Base-by-base conservation (phyloP, 2,329 filamentous ascomycete genomes). In the Periconia digitata region DNA sequence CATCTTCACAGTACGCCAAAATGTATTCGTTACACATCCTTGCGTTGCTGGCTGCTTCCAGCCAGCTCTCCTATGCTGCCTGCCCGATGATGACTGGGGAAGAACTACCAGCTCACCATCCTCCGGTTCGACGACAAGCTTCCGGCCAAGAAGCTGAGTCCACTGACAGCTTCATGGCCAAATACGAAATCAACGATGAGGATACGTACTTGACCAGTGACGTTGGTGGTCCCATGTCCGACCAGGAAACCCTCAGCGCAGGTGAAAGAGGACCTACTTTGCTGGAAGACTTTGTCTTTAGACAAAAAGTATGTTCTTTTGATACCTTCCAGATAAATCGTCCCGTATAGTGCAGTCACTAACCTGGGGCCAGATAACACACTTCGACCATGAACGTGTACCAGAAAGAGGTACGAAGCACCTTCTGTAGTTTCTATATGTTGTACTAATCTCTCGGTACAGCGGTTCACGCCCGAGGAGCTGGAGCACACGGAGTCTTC, bases 241-340 rank as follows among this genome's bases (percentile, higher is more conserved):
- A 90, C 23, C 84, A 87, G 60, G 75, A 79, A 53, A 87, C 83
- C 58, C 71, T 90, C 32, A 85, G 78, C 58, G 85, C 80, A n/a
- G 87, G 87, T 2, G 76, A 80, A 7, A 76, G 85, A 38, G 87
- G 87, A 1, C 80, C 86, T 1, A 85, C 84, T 1, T 72, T 90
- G 17, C 72, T 90, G 0, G 87, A 90, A 60, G 87, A 90, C 63
- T 88, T 86, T 43, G 84, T 86, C 54, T 85, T 87, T 63, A 79
- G 86, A 24, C 85, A 90, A 60, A 89, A 87, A 73, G 64, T 66
- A 20, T 58, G 46, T 38, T 3, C 41, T 51, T 53, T 23, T 58
- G 55, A 20, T 46, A 32, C 4, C 27, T 32, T 32, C 10, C 27
- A 13, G 27, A 32, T 32, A 32, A 34, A 23, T 36, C 8, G 15